These are phyloP conservation scores for Silene conica DNA, from an alignment of 148 eudicot genomes.

Conservation along the genomic window DNA sequence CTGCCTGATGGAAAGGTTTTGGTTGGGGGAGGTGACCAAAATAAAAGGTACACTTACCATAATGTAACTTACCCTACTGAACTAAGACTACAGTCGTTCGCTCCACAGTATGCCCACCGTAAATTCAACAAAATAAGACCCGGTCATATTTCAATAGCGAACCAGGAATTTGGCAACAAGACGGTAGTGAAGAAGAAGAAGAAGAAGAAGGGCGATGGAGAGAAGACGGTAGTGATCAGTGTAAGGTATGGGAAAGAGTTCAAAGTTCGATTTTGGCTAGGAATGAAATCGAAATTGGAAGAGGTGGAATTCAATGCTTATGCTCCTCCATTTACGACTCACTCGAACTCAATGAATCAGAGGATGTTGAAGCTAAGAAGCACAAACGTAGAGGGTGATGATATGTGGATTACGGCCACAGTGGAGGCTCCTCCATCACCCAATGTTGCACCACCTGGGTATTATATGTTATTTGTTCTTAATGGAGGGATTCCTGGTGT, in stretches of 20 bases:
- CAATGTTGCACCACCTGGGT: conserved; percentile 59
- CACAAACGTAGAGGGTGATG: conserved; percentile 18
- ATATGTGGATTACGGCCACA: conserved; percentile 31
- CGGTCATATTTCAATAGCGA: conserved; percentile 19
- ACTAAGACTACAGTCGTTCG: conserved; percentile 47
- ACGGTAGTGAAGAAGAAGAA: not conserved
- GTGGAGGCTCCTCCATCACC: conserved; percentile 50
- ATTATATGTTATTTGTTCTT: conserved; percentile 52
- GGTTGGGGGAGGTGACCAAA: conserved; percentile 56
- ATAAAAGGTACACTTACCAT: conserved; percentile 32
- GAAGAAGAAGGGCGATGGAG: not conserved
- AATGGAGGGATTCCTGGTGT: conserved; percentile 50
- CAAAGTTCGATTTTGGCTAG: conserved; percentile 30
- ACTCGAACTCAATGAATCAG: conserved; percentile 59
- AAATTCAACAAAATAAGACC: conserved; percentile 36
- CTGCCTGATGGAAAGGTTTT: conserved; percentile 55
- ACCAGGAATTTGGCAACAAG: not conserved
- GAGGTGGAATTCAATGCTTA: conserved; percentile 38
- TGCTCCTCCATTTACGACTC: conserved; percentile 56
- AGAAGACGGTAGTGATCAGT: not conserved
- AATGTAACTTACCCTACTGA: conserved; percentile 58
- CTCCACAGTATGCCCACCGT: conserved; percentile 35
- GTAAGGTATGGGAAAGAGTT: conserved; percentile 42
- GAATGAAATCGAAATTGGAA: not conserved
- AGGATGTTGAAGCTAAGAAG: conserved; percentile 42